phyloP scores from a whole-genome alignment of 495 filamentous ascomycete genomes.

The Annulohypoxylon bovei region DNA sequence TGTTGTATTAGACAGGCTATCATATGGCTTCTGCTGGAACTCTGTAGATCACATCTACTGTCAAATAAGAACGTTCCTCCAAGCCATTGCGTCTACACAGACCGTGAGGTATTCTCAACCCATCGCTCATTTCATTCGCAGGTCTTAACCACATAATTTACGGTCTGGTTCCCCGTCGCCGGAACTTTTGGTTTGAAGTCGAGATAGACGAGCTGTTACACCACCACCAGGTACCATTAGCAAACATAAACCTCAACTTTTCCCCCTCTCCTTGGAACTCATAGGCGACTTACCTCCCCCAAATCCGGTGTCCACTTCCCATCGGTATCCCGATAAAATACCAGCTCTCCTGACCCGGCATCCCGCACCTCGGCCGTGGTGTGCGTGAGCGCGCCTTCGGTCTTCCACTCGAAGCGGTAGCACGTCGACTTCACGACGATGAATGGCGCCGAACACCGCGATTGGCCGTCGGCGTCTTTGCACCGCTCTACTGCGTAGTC shows the following conservation, averaged over 20 bases:
- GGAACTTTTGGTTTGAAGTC: constrained; percentile 56
- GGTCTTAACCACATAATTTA: constrained; percentile 50
- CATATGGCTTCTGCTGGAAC: neutral
- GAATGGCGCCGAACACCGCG: constrained; percentile 52
- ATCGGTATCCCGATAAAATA: constrained; percentile 54
- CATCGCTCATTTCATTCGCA: constrained; percentile 41
- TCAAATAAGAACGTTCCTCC: neutral
- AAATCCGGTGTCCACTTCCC: constrained; percentile 53
- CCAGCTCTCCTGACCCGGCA: constrained; percentile 49
- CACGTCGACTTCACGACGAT: constrained; percentile 45
- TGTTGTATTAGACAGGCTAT: neutral
- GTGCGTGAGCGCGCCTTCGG: constrained; percentile 50
- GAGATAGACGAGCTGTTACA: constrained; percentile 48
- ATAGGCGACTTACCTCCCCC: constrained; percentile 20
- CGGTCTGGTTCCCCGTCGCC: constrained; percentile 51
- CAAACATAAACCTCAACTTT: neutral
- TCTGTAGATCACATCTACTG: neutral
- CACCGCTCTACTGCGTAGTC: constrained; percentile 52
- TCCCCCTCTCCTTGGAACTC: neutral
- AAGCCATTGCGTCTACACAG: neutral
- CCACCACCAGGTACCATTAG: neutral
- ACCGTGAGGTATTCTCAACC: neutral
- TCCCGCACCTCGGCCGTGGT: constrained; percentile 54
- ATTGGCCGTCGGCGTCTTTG: constrained; percentile 46
- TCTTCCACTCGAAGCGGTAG: constrained; percentile 53